Conservation (phyloP, 169 alveolate genomes). For the Miamiensis avidus region DNA sequence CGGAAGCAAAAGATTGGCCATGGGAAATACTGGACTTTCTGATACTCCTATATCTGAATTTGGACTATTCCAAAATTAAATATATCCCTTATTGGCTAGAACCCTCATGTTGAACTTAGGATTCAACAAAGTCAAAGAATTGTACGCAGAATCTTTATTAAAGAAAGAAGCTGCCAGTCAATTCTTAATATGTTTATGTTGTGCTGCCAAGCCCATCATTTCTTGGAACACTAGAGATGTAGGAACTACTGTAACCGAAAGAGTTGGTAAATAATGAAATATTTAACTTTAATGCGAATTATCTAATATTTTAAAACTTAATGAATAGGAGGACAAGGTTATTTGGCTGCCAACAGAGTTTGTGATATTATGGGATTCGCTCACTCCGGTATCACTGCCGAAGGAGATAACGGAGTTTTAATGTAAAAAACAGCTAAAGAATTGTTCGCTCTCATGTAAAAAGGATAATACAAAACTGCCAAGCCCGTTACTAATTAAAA, state of each 20-base stretch:
- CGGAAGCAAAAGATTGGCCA: slow-evolving; percentile 43
- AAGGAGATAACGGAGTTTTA: slow-evolving; percentile 70
- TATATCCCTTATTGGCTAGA: slow-evolving; percentile 63
- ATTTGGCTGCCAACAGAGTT: slow-evolving; percentile 44
- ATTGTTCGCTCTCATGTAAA: slow-evolving; percentile 27
- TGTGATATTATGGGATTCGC: slow-evolving; percentile 35
- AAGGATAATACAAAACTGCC: slow-evolving; percentile 35
- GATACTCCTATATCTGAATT: slow-evolving; percentile 65
- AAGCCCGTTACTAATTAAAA: slow-evolving; percentile 35
- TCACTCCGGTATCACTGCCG: slow-evolving; percentile 71
- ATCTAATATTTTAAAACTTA: no score
- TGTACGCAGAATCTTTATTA: slow-evolving; percentile 22
- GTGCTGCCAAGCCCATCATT: slow-evolving; percentile 57
- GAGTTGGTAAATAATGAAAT: slow-evolving; percentile 32
- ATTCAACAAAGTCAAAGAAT: slow-evolving; percentile 34
- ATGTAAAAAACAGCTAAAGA: slow-evolving; percentile 62
- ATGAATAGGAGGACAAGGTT: slow-evolving; percentile 58
- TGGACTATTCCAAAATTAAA: slow-evolving; percentile 53
- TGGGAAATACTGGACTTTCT: slow-evolving; percentile 56
- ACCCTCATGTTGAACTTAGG: slow-evolving; percentile 41
- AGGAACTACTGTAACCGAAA: slow-evolving; percentile 51
- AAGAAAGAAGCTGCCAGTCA: slow-evolving; percentile 31
- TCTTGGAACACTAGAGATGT: slow-evolving; percentile 53
- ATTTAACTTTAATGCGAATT: no score
- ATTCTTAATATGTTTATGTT: slow-evolving; percentile 49